A percentile compares a stretch with the other conserved stretches of the same genome.
Evolutionary conservation across 116 monocot genomes (phyloP).

Genomic region (Iris pallida): DNA sequence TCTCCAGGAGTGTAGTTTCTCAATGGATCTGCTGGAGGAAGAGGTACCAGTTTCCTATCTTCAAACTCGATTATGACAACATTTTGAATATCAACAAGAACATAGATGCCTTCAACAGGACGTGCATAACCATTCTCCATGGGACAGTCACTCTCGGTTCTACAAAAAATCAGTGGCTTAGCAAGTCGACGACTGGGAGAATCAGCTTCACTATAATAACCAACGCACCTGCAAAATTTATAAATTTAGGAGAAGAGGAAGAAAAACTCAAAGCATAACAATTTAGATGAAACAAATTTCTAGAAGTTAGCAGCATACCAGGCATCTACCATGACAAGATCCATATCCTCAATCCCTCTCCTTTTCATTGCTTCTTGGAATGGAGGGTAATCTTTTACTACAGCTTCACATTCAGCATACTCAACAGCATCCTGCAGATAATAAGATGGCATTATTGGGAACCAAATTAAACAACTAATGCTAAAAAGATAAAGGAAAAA

Average conservation of each 20-base stretch:
- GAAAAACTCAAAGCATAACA: background rate
- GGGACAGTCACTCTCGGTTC: constrained; percentile 93
- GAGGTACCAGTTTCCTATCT: constrained; percentile 80
- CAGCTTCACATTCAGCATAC: constrained; percentile 97
- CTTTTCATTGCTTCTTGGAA: constrained; percentile 92
- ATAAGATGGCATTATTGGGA: too few species aligned
- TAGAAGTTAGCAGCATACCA: constrained; percentile 46
- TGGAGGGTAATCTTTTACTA: constrained; percentile 79
- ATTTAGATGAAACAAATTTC: background rate
- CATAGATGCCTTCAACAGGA: constrained; percentile 86
- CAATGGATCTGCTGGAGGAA: constrained; percentile 88
- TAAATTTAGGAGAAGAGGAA: constrained; percentile 1
- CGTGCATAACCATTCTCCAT: constrained; percentile 98
- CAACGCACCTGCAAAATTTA: constrained; percentile 68
- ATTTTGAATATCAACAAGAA: constrained; percentile 89
- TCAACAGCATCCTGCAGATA: constrained; percentile 76
- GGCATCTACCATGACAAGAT: constrained; percentile 99
- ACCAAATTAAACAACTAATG: too few species aligned
- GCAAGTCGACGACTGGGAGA: constrained; percentile 88
- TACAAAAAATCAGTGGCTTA: constrained; percentile 87
- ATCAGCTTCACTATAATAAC: constrained; percentile 86
- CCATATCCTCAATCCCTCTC: constrained; percentile 98
- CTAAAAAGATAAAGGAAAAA: too few species aligned
- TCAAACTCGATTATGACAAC: constrained; percentile 85
- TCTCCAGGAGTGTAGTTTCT: constrained; percentile 93